A percentile compares a stretch with the other conserved stretches of the same genome.
Evolutionary conservation across 176 grass and related monocot species (phyloP).

Genomic region (Ampelocalamus luodianensis): DNA sequence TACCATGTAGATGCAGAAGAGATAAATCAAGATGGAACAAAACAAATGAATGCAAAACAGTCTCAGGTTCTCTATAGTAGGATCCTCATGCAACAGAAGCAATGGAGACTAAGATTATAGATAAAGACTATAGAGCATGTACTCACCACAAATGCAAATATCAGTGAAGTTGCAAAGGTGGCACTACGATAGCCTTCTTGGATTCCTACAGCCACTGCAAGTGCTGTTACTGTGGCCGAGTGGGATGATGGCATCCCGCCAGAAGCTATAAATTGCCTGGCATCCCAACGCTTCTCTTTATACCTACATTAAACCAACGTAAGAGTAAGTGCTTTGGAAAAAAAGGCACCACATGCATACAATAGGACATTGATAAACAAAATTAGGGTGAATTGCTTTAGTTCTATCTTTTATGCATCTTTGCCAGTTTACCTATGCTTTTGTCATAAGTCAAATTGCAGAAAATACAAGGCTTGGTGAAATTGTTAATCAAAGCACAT

Average conservation of each 20-base stretch:
- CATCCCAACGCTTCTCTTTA: slow-evolving; percentile 90
- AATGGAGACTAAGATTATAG: slow-evolving; percentile 6
- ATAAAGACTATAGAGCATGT: slow-evolving; percentile 18
- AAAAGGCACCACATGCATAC: neutral
- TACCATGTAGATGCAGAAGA: slow-evolving; percentile 4
- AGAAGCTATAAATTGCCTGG: slow-evolving; percentile 80
- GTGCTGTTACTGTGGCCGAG: slow-evolving; percentile 88
- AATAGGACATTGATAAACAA: neutral
- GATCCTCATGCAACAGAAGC: slow-evolving; percentile 19
- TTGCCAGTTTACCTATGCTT: neutral
- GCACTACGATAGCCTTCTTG: slow-evolving; percentile 81
- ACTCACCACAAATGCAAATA: slow-evolving; percentile 84
- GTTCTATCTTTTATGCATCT: neutral
- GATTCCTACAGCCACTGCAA: slow-evolving; percentile 79
- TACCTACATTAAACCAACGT: slow-evolving; percentile 60
- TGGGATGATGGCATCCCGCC: slow-evolving; percentile 99
- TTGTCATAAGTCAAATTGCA: neutral
- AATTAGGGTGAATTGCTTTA: neutral
- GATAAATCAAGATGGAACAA: neutral
- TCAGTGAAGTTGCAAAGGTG: slow-evolving; percentile 70
- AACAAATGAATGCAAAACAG: slow-evolving; percentile 23
- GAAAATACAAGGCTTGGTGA: neutral
- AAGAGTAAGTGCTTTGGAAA: neutral
- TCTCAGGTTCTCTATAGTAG: neutral
- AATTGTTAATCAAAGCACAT: neutral